Conservation (phyloP, 345 rosid species). For the Camelina hispida region DNA sequence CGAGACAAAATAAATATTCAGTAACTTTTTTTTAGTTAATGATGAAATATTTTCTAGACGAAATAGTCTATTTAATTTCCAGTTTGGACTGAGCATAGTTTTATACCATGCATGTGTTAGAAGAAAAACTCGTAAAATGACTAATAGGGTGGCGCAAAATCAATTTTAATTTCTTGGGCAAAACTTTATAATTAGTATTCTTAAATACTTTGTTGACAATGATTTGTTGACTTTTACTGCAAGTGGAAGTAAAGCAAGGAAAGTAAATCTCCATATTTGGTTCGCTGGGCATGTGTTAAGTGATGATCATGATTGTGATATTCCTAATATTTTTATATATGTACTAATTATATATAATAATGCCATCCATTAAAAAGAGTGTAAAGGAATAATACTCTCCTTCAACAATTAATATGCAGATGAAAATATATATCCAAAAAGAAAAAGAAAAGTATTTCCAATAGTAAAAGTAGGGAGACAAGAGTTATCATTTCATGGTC, state of each 20-base stretch:
- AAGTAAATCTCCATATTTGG: slow-evolving; percentile 36
- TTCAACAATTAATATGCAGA: slow-evolving; percentile 18
- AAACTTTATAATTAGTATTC: neutral
- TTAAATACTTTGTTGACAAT: slow-evolving; percentile 1
- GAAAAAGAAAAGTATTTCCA: slow-evolving; percentile 28
- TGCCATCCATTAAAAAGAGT: slow-evolving; percentile 9
- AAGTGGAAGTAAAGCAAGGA: slow-evolving; percentile 32
- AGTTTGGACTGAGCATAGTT: neutral
- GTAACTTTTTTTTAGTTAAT: neutral
- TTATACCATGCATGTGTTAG: neutral
- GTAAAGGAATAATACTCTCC: neutral
- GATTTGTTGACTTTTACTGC: slow-evolving; percentile 33
- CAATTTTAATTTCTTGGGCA: neutral
- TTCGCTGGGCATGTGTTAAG: slow-evolving; percentile 25
- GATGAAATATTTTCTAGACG: neutral
- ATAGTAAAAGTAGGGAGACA: slow-evolving; percentile 43
- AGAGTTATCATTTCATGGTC: slow-evolving; percentile 44
- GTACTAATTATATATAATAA: slow-evolving; percentile 9
- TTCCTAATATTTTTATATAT: neutral
- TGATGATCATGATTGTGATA: slow-evolving; percentile 32
- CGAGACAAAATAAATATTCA: neutral
- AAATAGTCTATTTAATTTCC: neutral
- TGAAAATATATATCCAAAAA: neutral
- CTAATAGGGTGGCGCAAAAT: neutral
- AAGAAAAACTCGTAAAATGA: slow-evolving; percentile 13